phyloP scores from a whole-genome alignment of 306 rosid species.

The Lotus japonicus region DNA sequence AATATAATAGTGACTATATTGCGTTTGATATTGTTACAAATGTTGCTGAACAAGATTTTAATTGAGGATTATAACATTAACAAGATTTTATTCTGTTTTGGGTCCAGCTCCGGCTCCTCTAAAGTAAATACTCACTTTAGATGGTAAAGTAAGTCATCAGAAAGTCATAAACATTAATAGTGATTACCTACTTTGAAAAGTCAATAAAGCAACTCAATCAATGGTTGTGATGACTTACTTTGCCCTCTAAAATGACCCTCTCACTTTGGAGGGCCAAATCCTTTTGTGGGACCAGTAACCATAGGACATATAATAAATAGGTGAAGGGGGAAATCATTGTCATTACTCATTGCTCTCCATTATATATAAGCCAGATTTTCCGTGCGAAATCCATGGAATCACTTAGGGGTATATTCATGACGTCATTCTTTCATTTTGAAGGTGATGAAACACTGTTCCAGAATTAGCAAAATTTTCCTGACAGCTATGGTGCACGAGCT shows the following conservation, averaged over 20 bases:
- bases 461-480: conserved; percentile 71
- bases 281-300: conserved; percentile 11
- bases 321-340: conserved; percentile 5
- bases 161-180: no score
- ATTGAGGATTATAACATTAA: conserved; percentile 8
- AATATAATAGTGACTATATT: neutral
- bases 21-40: neutral
- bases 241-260: no score
- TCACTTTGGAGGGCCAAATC: no score
- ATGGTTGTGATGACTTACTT: no score
- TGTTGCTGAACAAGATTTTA: neutral
- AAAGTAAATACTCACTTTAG: no score
- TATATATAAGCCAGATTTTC: neutral
- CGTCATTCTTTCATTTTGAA: conserved; percentile 28
- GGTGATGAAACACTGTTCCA: conserved; percentile 82
- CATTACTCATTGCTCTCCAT: neutral
- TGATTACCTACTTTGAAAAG: no score
- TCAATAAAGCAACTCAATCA: no score
- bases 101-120: no score
- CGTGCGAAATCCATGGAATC: neutral
- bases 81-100: neutral
- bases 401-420: neutral
- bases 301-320: neutral
- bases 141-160: no score
- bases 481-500: conserved; percentile 90